Evolutionary conservation across 75 land plant species (phyloP).

Genomic region (Ceratopteris richardii): DNA sequence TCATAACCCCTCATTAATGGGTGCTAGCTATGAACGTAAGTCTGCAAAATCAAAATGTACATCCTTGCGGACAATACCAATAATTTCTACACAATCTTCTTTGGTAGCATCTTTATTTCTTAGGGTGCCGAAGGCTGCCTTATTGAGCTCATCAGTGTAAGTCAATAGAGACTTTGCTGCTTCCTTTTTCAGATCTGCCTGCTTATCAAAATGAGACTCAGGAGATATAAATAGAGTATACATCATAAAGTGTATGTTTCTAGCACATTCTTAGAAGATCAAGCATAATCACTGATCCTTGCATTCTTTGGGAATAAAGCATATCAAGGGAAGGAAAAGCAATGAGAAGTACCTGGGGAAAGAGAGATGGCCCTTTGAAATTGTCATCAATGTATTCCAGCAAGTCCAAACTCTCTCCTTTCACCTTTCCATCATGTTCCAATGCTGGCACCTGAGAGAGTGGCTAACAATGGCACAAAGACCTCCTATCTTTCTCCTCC

Average conservation of each 20-base stretch:
- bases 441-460: conserved; percentile 41
- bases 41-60: too few species aligned
- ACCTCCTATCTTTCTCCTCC: too few species aligned
- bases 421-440: conserved; percentile 38
- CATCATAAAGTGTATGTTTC: too few species aligned
- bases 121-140: conserved; percentile 18
- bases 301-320: neutral
- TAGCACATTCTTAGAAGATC: too few species aligned
- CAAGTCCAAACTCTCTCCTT: conserved; percentile 33
- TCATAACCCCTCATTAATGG: too few species aligned
- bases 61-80: too few species aligned
- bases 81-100: conserved; percentile 20
- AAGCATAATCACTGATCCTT: neutral
- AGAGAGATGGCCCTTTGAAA: conserved; percentile 25
- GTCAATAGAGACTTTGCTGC: conserved; percentile 58
- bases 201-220: too few species aligned
- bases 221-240: too few species aligned
- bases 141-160: conserved; percentile 41
- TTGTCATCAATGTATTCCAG: conserved; percentile 26
- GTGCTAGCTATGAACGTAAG: too few species aligned
- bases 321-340: neutral
- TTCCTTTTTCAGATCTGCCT: conserved; percentile 52
- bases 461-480: too few species aligned
- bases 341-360: conserved; percentile 13
- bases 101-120: conserved; percentile 17